phyloP scores from a whole-genome alignment of 441 rosid genomes.

The Euphorbia schlechtendalii region DNA sequence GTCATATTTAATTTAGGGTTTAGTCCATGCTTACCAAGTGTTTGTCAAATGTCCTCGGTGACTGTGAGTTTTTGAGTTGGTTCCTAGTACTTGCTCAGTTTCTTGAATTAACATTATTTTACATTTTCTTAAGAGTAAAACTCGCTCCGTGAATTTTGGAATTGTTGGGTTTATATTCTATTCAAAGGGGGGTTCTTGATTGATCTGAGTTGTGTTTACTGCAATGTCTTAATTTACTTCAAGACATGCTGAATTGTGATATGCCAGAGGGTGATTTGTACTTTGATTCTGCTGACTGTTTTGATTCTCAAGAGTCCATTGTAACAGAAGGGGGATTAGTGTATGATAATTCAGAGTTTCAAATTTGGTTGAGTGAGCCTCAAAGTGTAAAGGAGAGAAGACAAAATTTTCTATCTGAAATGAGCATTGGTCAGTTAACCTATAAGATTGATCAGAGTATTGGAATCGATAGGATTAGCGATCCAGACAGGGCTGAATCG shows the following conservation, averaged over 20 bases:
- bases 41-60: conserved; percentile 23
- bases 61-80: conserved; percentile 27
- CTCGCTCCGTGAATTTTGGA: conserved; percentile 44
- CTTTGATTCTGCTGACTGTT: conserved; percentile 58
- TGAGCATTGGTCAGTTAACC: conserved; percentile 39
- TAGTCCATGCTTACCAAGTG: conserved; percentile 18
- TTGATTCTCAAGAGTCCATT: conserved; percentile 29
- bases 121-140: conserved; percentile 21
- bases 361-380: conserved; percentile 59
- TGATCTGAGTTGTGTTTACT: no score
- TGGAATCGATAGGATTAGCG: conserved; percentile 36
- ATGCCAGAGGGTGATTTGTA: conserved; percentile 44
- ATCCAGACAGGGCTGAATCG: conserved; percentile 40
- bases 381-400: conserved; percentile 68
- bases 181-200: no score
- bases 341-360: conserved; percentile 27
- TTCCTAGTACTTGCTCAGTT: conserved; percentile 37
- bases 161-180: conserved; percentile 28
- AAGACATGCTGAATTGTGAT: conserved; percentile 48
- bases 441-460: conserved; percentile 11
- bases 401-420: conserved; percentile 35
- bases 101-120: conserved; percentile 22
- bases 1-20: conserved; percentile 7
- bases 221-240: conserved; percentile 24
- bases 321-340: conserved; percentile 16